These are phyloP conservation scores for Lindgomyces ingoldianus DNA, from an alignment of 495 filamentous ascomycete species.

Conservation along the genomic window DNA sequence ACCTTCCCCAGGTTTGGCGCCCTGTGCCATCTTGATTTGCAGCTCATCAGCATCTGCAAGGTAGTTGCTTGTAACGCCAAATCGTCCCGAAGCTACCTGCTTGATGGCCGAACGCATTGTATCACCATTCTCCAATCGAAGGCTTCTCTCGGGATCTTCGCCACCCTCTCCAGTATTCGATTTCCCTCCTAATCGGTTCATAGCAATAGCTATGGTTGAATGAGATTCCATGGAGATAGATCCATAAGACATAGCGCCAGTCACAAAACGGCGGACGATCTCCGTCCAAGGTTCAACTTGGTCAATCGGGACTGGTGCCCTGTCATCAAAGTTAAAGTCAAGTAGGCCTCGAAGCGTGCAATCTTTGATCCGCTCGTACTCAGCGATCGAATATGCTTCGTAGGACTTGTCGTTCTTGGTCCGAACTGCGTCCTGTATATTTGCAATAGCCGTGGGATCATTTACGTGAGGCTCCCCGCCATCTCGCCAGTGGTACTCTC, in stretches of 20 bases:
- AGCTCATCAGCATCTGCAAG: slow-evolving; percentile 98
- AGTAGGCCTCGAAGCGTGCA: slow-evolving; percentile 96
- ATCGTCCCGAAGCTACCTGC: slow-evolving; percentile 95
- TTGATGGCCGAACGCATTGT: slow-evolving; percentile 99
- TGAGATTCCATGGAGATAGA: slow-evolving; percentile 99
- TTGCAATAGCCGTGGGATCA: slow-evolving; percentile 92
- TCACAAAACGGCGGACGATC: slow-evolving; percentile 96
- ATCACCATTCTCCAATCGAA: slow-evolving; percentile 86
- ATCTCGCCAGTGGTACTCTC: slow-evolving; percentile 99
- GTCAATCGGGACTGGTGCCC: slow-evolving; percentile 86
- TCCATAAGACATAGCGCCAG: slow-evolving; percentile 99
- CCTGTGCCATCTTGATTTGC: slow-evolving; percentile 99
- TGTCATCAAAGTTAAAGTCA: slow-evolving; percentile 95
- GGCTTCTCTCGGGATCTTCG: slow-evolving; percentile 91
- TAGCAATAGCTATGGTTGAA: slow-evolving; percentile 93
- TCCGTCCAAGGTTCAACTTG: slow-evolving; percentile 99
- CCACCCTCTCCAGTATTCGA: slow-evolving; percentile 99
- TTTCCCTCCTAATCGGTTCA: slow-evolving; percentile 97
- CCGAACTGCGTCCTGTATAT: slow-evolving; percentile 96
- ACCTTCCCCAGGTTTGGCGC: slow-evolving; percentile 97
- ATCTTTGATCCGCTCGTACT: slow-evolving; percentile 97
- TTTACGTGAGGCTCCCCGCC: slow-evolving; percentile 98
- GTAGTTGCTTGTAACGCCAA: slow-evolving; percentile 97
- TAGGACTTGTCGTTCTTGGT: slow-evolving; percentile 99
- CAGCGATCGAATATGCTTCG: slow-evolving; percentile 91